Base-by-base conservation (phyloP, 176 grass and related monocot species). In the Rhynchospora pubera region DNA sequence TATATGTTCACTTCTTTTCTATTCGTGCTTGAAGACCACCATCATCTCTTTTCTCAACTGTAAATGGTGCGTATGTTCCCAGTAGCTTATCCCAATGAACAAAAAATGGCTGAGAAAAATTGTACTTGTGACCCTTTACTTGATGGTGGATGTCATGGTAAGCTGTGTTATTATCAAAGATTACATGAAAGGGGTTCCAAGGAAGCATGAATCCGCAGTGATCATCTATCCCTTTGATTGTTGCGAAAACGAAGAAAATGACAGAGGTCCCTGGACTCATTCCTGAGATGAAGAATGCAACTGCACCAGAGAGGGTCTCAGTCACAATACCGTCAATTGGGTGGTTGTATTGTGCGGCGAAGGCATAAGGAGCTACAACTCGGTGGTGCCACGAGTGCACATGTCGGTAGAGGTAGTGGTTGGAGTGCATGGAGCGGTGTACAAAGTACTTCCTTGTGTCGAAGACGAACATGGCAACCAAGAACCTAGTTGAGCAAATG, bases 341-440 rank as follows among this genome's bases (percentile, higher is more conserved):
- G 24, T 87, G 79, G 79, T 87, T 87, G 85, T 87, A 87, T 59
- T 87, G 85, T 5, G 79, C 80, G 0, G 79, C 79, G 16, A 77
- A 83, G 15, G 85, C 19, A 43, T 87, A 87, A 3, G 85, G 85
- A 11, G 79, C 85, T 4, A 82, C 79, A 6, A 87, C 15, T 30
- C 78, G 64, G 66, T 87, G 85, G 44, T 87, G 78, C 85, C 85
- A 87, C 0, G 66, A 80, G n/a, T 86, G 84, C 12, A 86, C 50
- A 5, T 61, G 77, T 16, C 64, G 77, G 64, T 81, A 86, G 16
- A 87, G 30, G 56, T 63, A 83, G 22, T n/a, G 52, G 26, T 87
- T 87, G 26, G 13, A 11, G 65, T 87, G 85, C 77, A 86, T 81
- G 50, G 47, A 81, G 3, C 77, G 57, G 62, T 86, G 84, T 21